Conservation (phyloP, 2,329 filamentous ascomycete species). For the Emergomyces orientalis region DNA sequence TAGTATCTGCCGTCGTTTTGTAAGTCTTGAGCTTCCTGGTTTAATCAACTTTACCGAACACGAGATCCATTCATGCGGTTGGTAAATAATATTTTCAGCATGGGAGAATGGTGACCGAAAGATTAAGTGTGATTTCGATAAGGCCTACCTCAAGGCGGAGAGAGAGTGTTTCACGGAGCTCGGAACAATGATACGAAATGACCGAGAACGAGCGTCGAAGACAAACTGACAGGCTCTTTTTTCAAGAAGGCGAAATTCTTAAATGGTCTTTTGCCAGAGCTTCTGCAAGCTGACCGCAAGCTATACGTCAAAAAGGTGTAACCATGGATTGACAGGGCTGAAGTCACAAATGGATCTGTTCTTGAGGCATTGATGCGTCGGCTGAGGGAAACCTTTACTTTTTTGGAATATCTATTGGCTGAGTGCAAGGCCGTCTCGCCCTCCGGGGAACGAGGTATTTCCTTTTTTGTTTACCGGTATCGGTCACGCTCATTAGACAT, state of each 20-base stretch:
- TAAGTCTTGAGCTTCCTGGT: neutral
- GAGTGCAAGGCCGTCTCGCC: neutral
- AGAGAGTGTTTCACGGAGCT: neutral
- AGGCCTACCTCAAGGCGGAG: neutral
- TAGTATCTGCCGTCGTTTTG: neutral
- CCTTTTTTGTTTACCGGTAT: neutral
- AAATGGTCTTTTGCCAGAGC: neutral
- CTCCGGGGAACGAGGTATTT: neutral
- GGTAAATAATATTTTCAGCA: neutral
- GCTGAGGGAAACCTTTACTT: neutral
- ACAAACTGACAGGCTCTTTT: neutral
- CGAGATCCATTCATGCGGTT: neutral
- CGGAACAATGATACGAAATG: neutral
- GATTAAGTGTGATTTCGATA: neutral
- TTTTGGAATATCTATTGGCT: neutral
- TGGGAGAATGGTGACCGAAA: neutral
- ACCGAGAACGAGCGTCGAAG: neutral
- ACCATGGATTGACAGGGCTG: neutral
- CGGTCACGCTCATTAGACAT: neutral
- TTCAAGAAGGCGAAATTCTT: neutral
- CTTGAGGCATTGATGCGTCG: neutral
- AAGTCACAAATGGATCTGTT: neutral
- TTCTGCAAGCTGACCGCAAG: neutral
- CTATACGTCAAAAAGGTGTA: neutral
- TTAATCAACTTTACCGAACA: neutral